Evolutionary conservation across 164 flowering plant genomes (phyloP).

Genomic region (Magnolia changhungtana): DNA sequence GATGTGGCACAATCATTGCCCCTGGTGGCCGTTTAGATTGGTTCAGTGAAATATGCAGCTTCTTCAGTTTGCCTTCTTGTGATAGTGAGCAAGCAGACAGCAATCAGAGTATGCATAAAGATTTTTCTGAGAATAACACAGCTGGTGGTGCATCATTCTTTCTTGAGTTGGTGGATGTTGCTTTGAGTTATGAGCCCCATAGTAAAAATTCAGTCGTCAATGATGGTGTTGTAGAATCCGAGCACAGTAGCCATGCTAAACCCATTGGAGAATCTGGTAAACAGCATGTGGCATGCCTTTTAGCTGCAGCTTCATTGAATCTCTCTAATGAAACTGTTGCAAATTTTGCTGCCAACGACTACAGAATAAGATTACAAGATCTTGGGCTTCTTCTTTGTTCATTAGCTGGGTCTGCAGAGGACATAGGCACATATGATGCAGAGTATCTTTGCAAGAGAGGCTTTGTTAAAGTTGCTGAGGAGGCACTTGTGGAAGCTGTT

Average conservation of each 20-base stretch:
- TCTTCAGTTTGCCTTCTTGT: constrained; percentile 53
- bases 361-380: constrained; percentile 69
- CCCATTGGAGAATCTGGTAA: constrained; percentile 29
- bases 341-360: constrained; percentile 37
- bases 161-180: constrained; percentile 75
- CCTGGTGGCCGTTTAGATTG: constrained; percentile 92
- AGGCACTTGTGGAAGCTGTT: constrained; percentile 66
- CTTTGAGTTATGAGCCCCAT: constrained; percentile 85
- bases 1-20: constrained; percentile 74
- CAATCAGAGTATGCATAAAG: constrained; percentile 23
- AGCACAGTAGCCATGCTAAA: constrained; percentile 13
- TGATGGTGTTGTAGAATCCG: constrained; percentile 24
- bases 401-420: constrained; percentile 26
- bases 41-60: constrained; percentile 49
- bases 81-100: constrained; percentile 29
- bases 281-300: constrained; percentile 54
- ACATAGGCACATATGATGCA: constrained; percentile 40
- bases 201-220: constrained; percentile 15
- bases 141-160: constrained; percentile 48
- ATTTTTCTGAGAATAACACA: constrained; percentile 16
- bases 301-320: constrained; percentile 72
- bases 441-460: constrained; percentile 58
- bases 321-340: constrained; percentile 41
- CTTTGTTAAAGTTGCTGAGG: constrained; percentile 86
- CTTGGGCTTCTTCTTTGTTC: constrained; percentile 75